Evolutionary conservation across 768 basidiomycete species (phyloP).

Genomic region (Rhodotorula sphaerocarpa): DNA sequence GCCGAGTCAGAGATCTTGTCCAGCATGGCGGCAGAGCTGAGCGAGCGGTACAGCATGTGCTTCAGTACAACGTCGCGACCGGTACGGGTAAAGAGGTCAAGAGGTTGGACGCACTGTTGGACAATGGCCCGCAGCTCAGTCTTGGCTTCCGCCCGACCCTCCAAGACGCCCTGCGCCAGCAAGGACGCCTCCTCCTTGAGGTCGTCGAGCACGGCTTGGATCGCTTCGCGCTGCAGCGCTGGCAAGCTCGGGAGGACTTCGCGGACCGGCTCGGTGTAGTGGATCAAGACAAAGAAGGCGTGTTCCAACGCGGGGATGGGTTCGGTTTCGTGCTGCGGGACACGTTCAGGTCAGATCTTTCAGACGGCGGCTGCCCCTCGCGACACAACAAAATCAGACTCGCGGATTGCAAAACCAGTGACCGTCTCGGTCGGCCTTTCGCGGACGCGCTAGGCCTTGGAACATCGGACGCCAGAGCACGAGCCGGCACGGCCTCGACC

Average conservation of each 20-base stretch:
- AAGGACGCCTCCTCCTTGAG: neutral
- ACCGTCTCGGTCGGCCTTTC: neutral
- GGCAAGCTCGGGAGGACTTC: neutral
- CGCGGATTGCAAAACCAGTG: neutral
- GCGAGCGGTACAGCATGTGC: no score
- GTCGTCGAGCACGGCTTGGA: neutral
- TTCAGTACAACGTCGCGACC: no score
- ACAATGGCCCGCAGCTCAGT: neutral
- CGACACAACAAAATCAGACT: no score
- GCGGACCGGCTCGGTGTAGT: neutral
- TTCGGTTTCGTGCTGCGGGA: no score
- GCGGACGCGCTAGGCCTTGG: no score
- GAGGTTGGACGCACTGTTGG: no score
- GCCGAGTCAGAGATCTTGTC: no score
- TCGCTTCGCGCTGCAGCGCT: neutral
- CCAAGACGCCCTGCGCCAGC: neutral
- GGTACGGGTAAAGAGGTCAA: no score
- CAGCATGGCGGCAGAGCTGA: no score
- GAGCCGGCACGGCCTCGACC: no score
- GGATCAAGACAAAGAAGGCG: neutral
- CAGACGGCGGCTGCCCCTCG: neutral
- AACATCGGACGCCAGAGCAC: no score
- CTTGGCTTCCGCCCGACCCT: neutral
- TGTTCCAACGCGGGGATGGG: neutral
- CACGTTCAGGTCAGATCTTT: neutral